Base-by-base conservation (phyloP, 129 eudicot species). In the Helianthus tuberosus region DNA sequence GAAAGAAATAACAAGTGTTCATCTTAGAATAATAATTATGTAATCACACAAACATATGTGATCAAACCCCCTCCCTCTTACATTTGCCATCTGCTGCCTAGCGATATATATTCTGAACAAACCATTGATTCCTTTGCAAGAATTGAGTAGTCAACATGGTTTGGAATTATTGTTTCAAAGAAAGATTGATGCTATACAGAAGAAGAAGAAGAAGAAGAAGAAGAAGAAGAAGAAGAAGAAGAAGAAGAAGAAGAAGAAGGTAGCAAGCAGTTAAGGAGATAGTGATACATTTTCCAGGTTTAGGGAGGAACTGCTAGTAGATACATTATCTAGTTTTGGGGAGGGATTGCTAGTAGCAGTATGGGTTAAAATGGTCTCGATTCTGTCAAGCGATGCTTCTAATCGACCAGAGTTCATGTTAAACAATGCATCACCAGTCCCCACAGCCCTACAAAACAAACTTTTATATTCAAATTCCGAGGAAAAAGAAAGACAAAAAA, bases 301-400 rank as follows among this genome's bases (percentile, higher is more conserved):
- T 32, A 29, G 51, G 35, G 66, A 60, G 12, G 10, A 29, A 63
- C 69, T 39, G 8, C 44, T 41, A 41, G 9, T 41, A 41, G 10
- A 63, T 75, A 53, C 74, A 70, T 32, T 32, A 49, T 76, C 82
- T 29, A 51, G 80, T 41, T 61, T 71, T 32, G 43, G 60, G 35
- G 66, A 60, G 12, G 10, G 41, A 58, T 72, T 38, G 8, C 43
- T 39, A 39, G 8, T 39, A 39, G 8, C 72, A 23, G 80, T 29
- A 64, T 84, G 86, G 53, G 97, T 90, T 66, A 94, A 84, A 69
- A 93, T 88, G 69, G 96, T 86, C 84, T 93, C 98, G 36, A 93
- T 79, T 83, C 98, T 81, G 71, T 93, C 98, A 78, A 93, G 97
- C 8, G 98, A 93, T 55, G 98, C 97, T 54, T 93, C 88, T 64